phyloP scores from a whole-genome alignment of 106 monocot species.

The Gastrodia elata region DNA sequence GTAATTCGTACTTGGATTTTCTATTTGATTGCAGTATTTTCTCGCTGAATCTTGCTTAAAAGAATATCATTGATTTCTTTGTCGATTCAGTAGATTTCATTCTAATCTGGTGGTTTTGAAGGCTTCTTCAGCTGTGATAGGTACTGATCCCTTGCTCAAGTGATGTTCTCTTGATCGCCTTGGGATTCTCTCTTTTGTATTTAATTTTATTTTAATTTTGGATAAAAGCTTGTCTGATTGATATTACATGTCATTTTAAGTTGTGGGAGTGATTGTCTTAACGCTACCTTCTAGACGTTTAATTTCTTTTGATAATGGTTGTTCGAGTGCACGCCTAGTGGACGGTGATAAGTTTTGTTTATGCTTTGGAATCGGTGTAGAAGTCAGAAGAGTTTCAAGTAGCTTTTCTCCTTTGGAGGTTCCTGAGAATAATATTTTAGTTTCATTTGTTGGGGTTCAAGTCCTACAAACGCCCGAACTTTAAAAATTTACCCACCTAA shows the following conservation, averaged over 20 bases:
- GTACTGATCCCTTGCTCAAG: not conserved
- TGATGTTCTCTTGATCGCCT: not conserved
- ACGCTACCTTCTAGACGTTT: not conserved
- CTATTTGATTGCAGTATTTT: not conserved
- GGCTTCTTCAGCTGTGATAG: not conserved
- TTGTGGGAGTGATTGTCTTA: not conserved
- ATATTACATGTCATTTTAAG: not conserved
- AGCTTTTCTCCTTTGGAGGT: not conserved
- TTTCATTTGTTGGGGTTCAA: no score
- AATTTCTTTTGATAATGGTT: not conserved
- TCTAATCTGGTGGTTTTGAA: not conserved
- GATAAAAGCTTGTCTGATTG: not conserved
- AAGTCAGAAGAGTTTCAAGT: not conserved
- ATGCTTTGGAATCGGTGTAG: not conserved
- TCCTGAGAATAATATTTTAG: not conserved
- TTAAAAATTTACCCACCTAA: no score
- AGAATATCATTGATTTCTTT: not conserved
- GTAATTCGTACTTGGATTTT: not conserved
- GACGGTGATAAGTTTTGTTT: not conserved
- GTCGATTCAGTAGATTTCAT: not conserved
- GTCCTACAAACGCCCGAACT: no score
- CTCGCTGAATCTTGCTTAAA: not conserved
- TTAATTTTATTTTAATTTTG: not conserved
- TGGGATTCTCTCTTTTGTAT: not conserved
- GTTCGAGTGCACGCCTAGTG: not conserved